Evolutionary conservation across 1,284 basidiomycete species (phyloP), one percentile per base, ranked within the genome.

Genomic region (Cutaneotrichosporon spelunceum): DNA sequence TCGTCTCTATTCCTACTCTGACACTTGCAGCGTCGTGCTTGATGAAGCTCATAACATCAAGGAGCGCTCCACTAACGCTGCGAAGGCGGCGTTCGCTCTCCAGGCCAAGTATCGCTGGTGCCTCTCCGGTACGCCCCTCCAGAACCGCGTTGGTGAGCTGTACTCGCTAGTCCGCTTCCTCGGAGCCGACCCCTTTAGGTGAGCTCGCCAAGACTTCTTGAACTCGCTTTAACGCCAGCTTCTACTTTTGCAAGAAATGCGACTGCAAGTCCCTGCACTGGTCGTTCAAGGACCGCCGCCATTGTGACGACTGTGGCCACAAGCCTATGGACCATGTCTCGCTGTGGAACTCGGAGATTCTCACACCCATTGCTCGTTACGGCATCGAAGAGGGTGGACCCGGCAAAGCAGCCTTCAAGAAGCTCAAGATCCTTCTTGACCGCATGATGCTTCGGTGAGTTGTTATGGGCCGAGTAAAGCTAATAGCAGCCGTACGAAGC

Each of bases 41-140:
- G 96, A 99, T 71, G 96, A 99, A 80, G 95, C 95, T 8, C 96
- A 99, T 79, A 97, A 96, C 75, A 99, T 96, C 82, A 95, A 94
- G 76, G 95, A 99, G 75, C 86, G 96, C 16, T 81, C 87, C 1
- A 95, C 93, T 1, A 98, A 97, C 74, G 98, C 95, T 0, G 94
- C 96, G 2, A 98, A 97, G 78, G 93, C 92, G 11, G 85, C 93
- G 0, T 99, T 99, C 74, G 90, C 93, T 56, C 82, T 99, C 5
- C 79, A 88, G 69, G 86, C 88, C 60, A 85, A 85, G 62, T 92
- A 87, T 69, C 87, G 87, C 65, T 99, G 96, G 96, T 99, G 96
- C 78, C 82, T 99, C 33, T 97, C 93, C 27, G 96, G 95, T n/a
- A 97, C 94, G n/a, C 94, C 93, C 0, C 80, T 94, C 14, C 91